Percentiles rank a stretch among this genome's conserved stretches.
These are phyloP conservation scores for Cicer pinnatifidum DNA, from an alignment of 306 rosid species.

Conservation along the genomic window DNA sequence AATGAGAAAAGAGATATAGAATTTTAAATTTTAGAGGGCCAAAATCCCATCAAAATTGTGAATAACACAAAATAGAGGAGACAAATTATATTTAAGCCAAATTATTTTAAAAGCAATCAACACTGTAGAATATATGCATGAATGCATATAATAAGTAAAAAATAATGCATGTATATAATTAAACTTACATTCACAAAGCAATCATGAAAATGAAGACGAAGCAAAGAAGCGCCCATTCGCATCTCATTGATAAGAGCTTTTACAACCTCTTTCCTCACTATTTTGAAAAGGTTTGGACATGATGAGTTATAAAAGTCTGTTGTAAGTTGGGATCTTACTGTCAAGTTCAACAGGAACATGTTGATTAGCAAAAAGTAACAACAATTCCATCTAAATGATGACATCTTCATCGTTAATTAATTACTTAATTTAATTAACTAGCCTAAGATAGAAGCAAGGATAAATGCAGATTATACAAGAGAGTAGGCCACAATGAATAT, in stretches of 20 bases:
- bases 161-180: neutral
- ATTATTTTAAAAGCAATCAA: too few species aligned
- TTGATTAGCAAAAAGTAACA: conserved; percentile 44
- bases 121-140: neutral
- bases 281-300: conserved; percentile 62
- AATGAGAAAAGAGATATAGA: neutral
- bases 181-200: conserved; percentile 85
- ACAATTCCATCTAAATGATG: conserved; percentile 32
- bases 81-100: too few species aligned
- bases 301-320: conserved; percentile 65
- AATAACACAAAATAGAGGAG: too few species aligned
- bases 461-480: conserved; percentile 17
- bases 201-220: conserved; percentile 94
- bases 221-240: conserved; percentile 89
- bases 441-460: conserved; percentile 15
- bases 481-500: conserved; percentile 34
- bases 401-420: conserved; percentile 44
- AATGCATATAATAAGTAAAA: neutral
- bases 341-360: conserved; percentile 50
- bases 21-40: too few species aligned
- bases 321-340: conserved; percentile 60
- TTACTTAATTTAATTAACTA: conserved; percentile 15
- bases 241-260: conserved; percentile 65
- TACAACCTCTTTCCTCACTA: conserved; percentile 64
- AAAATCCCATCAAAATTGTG: neutral